phyloP scores from a whole-genome alignment of 2,329 filamentous ascomycete species.

The Zalaria sp. region DNA sequence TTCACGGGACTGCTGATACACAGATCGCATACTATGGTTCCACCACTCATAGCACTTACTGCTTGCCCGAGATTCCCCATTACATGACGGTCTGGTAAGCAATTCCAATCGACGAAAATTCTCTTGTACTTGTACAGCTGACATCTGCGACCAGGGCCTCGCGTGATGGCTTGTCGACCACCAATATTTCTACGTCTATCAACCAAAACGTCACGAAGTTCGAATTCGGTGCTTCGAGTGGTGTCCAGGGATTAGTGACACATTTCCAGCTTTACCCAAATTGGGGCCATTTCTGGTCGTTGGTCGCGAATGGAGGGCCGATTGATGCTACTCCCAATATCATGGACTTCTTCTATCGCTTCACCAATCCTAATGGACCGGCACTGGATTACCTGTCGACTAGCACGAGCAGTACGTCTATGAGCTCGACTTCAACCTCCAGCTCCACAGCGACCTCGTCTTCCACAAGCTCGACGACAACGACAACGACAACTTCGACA shows the following conservation, averaged over 20 bases:
- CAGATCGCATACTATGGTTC: constrained; percentile 25
- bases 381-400: constrained; percentile 2
- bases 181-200: constrained; percentile 15
- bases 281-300: constrained; percentile 27
- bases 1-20: constrained; percentile 26
- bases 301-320: constrained; percentile 8
- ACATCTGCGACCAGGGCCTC: constrained; percentile 6
- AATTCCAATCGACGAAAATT: neutral
- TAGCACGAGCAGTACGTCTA: neutral
- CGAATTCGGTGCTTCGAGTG: constrained; percentile 14
- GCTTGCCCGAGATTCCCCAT: constrained; percentile 10
- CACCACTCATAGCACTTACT: constrained; percentile 1
- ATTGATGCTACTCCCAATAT: constrained; percentile 13
- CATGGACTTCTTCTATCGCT: constrained; percentile 17
- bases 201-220: constrained; percentile 15
- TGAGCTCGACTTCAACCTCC: too few species aligned
- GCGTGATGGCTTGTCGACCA: constrained; percentile 16
- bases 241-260: constrained; percentile 17
- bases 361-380: constrained; percentile 3
- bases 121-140: too few species aligned
- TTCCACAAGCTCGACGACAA: neutral
- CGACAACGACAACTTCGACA: neutral
- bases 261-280: constrained; percentile 24
- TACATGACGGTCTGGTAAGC: constrained; percentile 6
- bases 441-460: constrained; percentile 1